phyloP scores from a whole-genome alignment of 2,329 filamentous ascomycete species.

The Ceratocystis colombiana region DNA sequence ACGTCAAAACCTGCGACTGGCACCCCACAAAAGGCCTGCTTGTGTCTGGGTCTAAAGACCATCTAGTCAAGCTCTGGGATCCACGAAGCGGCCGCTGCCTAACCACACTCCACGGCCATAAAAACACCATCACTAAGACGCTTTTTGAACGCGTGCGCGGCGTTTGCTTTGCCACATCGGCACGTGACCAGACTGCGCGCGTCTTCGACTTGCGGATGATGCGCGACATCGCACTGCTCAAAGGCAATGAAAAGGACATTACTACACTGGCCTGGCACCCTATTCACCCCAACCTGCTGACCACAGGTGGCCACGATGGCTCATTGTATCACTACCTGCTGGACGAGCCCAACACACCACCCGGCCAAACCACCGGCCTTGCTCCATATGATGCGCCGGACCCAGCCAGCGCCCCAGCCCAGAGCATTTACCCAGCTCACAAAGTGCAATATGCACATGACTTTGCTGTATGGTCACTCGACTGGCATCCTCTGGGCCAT shows the following conservation, averaged over 20 bases:
- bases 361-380: slow-evolving; percentile 58
- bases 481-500: slow-evolving; percentile 95
- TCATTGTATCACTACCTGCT: slow-evolving; percentile 89
- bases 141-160: slow-evolving; percentile 79
- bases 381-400: slow-evolving; percentile 81
- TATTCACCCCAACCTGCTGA: slow-evolving; percentile 77
- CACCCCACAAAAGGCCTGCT: slow-evolving; percentile 89
- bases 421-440: slow-evolving; percentile 89
- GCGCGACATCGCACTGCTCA: slow-evolving; percentile 87
- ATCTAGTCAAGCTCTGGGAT: slow-evolving; percentile 96
- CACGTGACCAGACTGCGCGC: slow-evolving; percentile 82
- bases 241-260: slow-evolving; percentile 93
- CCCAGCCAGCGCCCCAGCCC: slow-evolving; percentile 66
- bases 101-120: slow-evolving; percentile 90
- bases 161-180: slow-evolving; percentile 79
- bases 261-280: slow-evolving; percentile 91
- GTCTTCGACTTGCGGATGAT: slow-evolving; percentile 97
- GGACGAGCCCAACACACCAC: slow-evolving; percentile 80
- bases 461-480: slow-evolving; percentile 92
- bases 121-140: slow-evolving; percentile 92
- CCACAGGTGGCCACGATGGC: slow-evolving; percentile 82
- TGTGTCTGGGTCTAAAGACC: slow-evolving; percentile 94
- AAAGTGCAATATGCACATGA: slow-evolving; percentile 80
- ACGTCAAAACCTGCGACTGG: slow-evolving; percentile 95
- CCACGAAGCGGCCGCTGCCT: slow-evolving; percentile 82